Conservation (phyloP, 805 yeast species). For the Candida cerambycidarum region DNA sequence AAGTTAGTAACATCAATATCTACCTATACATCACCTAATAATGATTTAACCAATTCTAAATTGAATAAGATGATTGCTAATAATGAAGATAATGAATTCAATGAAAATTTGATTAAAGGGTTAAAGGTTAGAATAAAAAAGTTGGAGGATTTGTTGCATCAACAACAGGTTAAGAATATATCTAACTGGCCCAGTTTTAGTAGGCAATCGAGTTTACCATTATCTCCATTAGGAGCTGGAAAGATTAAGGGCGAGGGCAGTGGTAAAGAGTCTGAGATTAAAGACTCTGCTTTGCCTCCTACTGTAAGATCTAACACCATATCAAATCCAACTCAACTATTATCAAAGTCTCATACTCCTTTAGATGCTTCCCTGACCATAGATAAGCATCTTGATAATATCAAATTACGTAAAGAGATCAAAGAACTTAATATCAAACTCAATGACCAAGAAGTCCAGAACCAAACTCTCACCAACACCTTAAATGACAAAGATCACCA, state of each 20-base stretch:
- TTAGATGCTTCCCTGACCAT: slow-evolving; percentile 38
- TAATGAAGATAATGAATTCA: slow-evolving; percentile 31
- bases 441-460: slow-evolving; percentile 7
- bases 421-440: slow-evolving; percentile 16
- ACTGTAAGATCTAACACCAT: background rate
- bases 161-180: slow-evolving; percentile 60
- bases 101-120: slow-evolving; percentile 49
- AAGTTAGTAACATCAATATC: slow-evolving; percentile 33
- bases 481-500: slow-evolving; percentile 9
- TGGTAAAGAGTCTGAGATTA: background rate
- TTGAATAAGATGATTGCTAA: slow-evolving; percentile 15
- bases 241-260: no score
- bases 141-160: slow-evolving; percentile 75
- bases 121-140: slow-evolving; percentile 72
- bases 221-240: background rate
- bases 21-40: slow-evolving; percentile 22
- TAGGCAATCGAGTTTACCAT: background rate
- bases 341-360: slow-evolving; percentile 20
- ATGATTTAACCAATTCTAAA: slow-evolving; percentile 14
- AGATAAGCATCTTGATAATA: slow-evolving; percentile 44
- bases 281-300: no score
- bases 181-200: slow-evolving; percentile 44
- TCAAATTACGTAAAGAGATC: slow-evolving; percentile 35
- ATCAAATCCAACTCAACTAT: slow-evolving; percentile 27
- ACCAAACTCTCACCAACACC: background rate